phyloP scores from a whole-genome alignment of 768 basidiomycete genomes.

The Tulasnella sp. region DNA sequence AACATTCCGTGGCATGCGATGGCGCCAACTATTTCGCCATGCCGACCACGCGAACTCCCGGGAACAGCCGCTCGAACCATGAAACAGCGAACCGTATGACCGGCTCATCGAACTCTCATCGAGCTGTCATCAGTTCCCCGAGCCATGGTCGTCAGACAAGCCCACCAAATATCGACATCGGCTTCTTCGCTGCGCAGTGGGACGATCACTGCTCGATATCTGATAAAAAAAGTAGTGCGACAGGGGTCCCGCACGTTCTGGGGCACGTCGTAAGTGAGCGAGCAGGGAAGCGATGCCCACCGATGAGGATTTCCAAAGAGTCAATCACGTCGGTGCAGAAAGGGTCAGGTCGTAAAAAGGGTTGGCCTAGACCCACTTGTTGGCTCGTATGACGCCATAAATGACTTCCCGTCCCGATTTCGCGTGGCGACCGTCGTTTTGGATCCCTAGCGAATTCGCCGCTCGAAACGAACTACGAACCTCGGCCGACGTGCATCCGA shows the following conservation, averaged over 20 bases:
- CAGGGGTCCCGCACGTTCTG: background rate
- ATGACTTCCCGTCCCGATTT: background rate
- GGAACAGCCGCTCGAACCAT: background rate
- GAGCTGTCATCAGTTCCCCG: background rate
- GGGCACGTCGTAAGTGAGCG: background rate
- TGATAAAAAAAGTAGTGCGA: background rate
- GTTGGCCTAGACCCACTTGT: background rate
- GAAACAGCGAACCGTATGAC: background rate
- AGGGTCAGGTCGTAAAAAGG: background rate
- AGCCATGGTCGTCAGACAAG: background rate
- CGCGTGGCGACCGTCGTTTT: background rate
- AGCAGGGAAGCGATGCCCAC: background rate
- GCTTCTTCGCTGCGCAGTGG: background rate
- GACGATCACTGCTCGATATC: background rate
- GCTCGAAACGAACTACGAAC: background rate
- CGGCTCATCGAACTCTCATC: background rate
- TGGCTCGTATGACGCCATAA: constrained; percentile 1
- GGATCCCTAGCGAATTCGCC: background rate
- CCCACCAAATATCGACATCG: background rate
- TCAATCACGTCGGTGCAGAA: background rate
- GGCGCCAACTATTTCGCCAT: background rate
- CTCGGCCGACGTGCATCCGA: background rate
- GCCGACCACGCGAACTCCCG: background rate
- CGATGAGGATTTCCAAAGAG: background rate
- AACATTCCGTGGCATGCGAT: no score